Conservation (phyloP, 208 protist genomes). For the Tritrichomonas foetus region DNA sequence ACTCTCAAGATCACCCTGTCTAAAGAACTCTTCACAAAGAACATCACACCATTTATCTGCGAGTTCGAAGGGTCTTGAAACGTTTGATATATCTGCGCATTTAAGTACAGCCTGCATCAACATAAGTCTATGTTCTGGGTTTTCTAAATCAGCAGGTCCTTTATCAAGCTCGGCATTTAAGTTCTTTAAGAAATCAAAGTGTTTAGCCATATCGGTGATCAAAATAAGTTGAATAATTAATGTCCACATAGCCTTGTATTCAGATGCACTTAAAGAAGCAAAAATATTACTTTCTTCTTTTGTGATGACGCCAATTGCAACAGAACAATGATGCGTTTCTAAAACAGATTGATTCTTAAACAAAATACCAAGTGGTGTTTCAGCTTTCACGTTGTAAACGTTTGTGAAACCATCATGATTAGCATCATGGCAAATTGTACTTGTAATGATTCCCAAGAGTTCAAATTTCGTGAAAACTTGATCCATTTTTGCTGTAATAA, state of each 20-base stretch:
- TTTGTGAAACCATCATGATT: constrained; percentile 91
- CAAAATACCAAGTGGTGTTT: constrained; percentile 70
- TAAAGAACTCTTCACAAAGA: constrained; percentile 34
- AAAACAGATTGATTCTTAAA: constrained; percentile 65
- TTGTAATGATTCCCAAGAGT: constrained; percentile 71
- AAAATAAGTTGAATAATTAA: constrained; percentile 57
- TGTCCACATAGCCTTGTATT: constrained; percentile 52
- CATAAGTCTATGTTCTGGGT: background rate
- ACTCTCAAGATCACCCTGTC: background rate
- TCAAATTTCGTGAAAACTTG: constrained; percentile 64
- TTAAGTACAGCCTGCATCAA: background rate
- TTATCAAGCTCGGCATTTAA: background rate
- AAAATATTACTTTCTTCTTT: constrained; percentile 52
- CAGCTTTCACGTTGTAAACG: constrained; percentile 81
- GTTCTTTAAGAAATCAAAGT: constrained; percentile 52
- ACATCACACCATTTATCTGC: background rate
- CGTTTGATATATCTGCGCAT: background rate
- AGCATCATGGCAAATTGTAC: constrained; percentile 84
- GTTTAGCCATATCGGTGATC: constrained; percentile 58
- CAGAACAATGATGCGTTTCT: constrained; percentile 61
- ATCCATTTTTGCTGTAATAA: constrained; percentile 58
- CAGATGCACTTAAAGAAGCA: constrained; percentile 5
- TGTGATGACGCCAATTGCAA: constrained; percentile 49
- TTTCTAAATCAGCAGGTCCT: background rate
- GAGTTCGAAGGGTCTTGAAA: constrained; percentile 16